Evolutionary conservation across 768 basidiomycete species (phyloP), one percentile per base, ranked within the genome.

Genomic region (Agaricus subrufescens): DNA sequence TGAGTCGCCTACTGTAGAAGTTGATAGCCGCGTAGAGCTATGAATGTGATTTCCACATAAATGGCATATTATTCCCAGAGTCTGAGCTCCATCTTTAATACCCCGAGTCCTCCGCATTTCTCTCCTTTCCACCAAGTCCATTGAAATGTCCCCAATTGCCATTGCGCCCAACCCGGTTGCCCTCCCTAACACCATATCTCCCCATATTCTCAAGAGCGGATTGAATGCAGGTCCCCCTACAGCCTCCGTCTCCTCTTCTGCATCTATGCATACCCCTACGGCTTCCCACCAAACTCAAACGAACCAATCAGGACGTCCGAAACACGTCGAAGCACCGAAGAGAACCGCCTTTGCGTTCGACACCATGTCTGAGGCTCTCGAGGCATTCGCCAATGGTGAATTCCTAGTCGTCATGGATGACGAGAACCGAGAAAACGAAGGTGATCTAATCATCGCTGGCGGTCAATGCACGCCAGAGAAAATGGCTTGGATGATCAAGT

Each of bases 401-500:
- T 94, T 98, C 61, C 78, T 99, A 53, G 91, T 99, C 1, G 97
- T 98, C 5, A 94, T 98, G 89, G 97, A 99, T 69, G 96, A 98
- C 71, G 91, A 97, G 71, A 77, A 79, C 60, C 78, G 97, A 58
- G 97, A 99, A 74, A 99, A 99, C 68, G 97, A 99, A 68, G 96
- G 97, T 2, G 97, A 99, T 70, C 74, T 99, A 56, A 93, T 98
- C 66, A 88, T 94, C 65, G 85, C 96, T 12, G 97, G 85, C 2
- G 78, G 79, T 26, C 81, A 85, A 50, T 86, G 91, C 61, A 93
- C 94, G 39, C 91, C 93, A 1, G 91, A 98, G 71, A 91, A 94
- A 66, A 98, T 99, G 97, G 96, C 97, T 0, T 99, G 93, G 93
- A 89, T 99, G 82, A 94, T 99, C 68, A 89, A 89, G 66, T 87